A percentile compares a stretch with the other conserved stretches of the same genome.
Conservation (phyloP, 2,329 filamentous ascomycete species). For the Xylariaceae sp. region DNA sequence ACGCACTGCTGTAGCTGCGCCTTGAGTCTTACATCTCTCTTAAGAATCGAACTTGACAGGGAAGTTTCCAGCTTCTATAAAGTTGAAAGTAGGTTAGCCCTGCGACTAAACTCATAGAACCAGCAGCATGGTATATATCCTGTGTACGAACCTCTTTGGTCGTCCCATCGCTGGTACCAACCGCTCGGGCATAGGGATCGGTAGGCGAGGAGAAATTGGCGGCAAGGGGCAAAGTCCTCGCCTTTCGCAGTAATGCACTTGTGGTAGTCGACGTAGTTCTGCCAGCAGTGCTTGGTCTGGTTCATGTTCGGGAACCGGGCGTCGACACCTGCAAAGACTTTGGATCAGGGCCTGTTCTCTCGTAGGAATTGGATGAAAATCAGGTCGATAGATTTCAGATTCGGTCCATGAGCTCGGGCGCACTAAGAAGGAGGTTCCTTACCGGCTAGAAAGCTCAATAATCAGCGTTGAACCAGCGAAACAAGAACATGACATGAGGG, state of each 20-base stretch:
- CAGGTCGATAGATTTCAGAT: background rate
- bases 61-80: slow-evolving; percentile 61
- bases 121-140: background rate
- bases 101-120: slow-evolving; percentile 4
- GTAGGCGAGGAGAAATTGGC: slow-evolving; percentile 94
- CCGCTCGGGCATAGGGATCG: slow-evolving; percentile 93
- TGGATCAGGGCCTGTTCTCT: slow-evolving; percentile 15
- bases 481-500: slow-evolving; percentile 13
- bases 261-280: slow-evolving; percentile 99
- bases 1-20: slow-evolving; percentile 1
- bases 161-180: slow-evolving; percentile 94
- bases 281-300: slow-evolving; percentile 99
- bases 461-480: slow-evolving; percentile 18
- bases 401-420: slow-evolving; percentile 1
- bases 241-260: slow-evolving; percentile 99
- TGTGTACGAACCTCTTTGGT: slow-evolving; percentile 77
- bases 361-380: background rate
- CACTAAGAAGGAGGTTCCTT: slow-evolving; percentile 16
- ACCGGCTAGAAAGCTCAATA: slow-evolving; percentile 27
- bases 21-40: slow-evolving; percentile 25
- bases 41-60: slow-evolving; percentile 59
- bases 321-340: slow-evolving; percentile 72
- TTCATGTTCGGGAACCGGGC: slow-evolving; percentile 98
- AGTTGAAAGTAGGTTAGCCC: slow-evolving; percentile 21
- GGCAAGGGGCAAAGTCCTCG: slow-evolving; percentile 96